Evolutionary conservation across 495 filamentous ascomycete genomes (phyloP), one percentile per base, ranked within the genome.

Genomic region (Letharia lupina): DNA sequence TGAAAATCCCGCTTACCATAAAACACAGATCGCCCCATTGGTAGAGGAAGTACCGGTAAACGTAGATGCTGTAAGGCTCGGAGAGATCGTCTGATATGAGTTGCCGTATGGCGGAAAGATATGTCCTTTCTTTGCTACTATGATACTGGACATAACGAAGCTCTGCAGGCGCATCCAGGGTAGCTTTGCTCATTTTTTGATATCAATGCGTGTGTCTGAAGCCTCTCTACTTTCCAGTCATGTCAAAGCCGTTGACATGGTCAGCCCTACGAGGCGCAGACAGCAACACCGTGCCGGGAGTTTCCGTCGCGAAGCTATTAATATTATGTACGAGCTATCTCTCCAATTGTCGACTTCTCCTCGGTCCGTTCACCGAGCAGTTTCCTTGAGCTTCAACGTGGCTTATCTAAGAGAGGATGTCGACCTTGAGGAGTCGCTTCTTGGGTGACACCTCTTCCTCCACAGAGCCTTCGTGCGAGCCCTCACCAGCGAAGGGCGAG

Each of bases 51-150:
- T 98, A 99, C 39, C 95, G 86, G 78, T 98, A 99, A 60, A 99
- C 95, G 77, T 98, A 99, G 73, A 99, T 97, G 78, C 94, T 98
- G 77, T 99, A 99, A 3, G 95, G 95, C 74, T 99, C 95, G 65
- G 93, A 97, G 39, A 99, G 85, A 73, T 98, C 95, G 67, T 93
- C 94, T 39, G 93, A 96, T 73, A 99, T 99, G 72, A 99, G 77
- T 64, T 91, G 85, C 62, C 95, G 85, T 77, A 99, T 98, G 33
- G 90, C 84, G 57, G 91, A 85, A 56, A 98, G 86, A 70, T 94
- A 96, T 60, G 84, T 77, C 44, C 86, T 83, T 73, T 98, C 95
- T 68, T 91, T 87, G 11, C 79, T 74, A 71, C 85, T 83, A 62
- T 91, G 83, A 74, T 98, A 99, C 73, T 90, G 91, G 67, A 91